Conservation (phyloP, 345 rosid genomes). For the Populus davidiana region DNA sequence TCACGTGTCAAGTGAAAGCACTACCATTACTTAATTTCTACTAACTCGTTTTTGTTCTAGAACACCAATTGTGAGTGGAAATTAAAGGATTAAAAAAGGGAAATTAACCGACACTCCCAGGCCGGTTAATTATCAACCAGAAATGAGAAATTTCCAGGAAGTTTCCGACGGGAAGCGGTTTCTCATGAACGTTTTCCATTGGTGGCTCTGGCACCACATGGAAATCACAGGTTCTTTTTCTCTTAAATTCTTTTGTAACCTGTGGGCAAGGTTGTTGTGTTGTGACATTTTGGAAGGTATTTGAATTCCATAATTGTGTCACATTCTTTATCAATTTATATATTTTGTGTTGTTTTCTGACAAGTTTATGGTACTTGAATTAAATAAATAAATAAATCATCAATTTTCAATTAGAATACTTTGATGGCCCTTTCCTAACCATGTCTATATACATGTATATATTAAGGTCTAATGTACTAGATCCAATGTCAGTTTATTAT, state of each 20-base stretch:
- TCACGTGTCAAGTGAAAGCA: neutral
- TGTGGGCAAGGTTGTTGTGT: neutral
- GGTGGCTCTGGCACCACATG: no score
- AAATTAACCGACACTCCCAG: neutral
- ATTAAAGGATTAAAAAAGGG: neutral
- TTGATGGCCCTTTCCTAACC: neutral
- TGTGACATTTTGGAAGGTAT: neutral
- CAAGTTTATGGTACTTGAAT: neutral
- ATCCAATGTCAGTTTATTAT: no score
- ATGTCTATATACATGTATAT: neutral
- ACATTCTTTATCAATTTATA: neutral
- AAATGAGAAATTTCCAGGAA: slow-evolving; percentile 2
- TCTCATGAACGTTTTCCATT: no score
- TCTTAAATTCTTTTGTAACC: no score
- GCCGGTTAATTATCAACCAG: neutral
- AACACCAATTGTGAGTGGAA: neutral
- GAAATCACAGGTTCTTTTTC: no score
- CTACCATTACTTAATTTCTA: neutral
- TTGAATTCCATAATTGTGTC: neutral
- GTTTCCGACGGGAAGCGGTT: neutral
- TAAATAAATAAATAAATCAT: no score
- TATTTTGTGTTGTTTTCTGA: neutral
- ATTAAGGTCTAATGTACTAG: no score
- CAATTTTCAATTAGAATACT: neutral
- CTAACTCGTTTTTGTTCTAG: neutral